Percentiles rank a stretch among this genome's conserved stretches.
These are phyloP conservation scores for Penicillium macrosclerotiorum DNA, from an alignment of 495 filamentous ascomycete genomes.

Conservation along the genomic window DNA sequence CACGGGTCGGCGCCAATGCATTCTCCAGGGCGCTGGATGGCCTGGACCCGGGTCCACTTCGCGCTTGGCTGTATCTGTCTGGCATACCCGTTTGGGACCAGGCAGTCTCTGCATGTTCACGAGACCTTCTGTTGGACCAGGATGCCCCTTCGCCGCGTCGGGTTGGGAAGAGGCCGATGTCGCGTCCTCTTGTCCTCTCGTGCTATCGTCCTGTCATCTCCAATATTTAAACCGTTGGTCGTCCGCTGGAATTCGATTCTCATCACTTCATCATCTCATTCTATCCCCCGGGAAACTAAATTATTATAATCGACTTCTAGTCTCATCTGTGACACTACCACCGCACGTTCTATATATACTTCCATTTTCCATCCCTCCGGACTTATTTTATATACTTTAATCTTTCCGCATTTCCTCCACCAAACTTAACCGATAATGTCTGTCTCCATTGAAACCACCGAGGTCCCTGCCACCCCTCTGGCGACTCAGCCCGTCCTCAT, in stretches of 20 bases:
- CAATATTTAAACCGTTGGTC: background rate
- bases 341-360: background rate
- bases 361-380: no score
- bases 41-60: constrained; percentile 3
- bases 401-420: background rate
- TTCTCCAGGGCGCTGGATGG: constrained; percentile 14
- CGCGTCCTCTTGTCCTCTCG: no score
- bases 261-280: background rate
- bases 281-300: no score
- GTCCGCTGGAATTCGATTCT: no score
- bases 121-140: constrained; percentile 13
- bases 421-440: constrained; percentile 31
- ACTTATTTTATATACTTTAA: no score
- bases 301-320: no score
- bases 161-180: no score
- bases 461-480: constrained; percentile 25
- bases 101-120: constrained; percentile 21
- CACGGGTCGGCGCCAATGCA: constrained; percentile 8
- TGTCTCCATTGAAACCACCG: constrained; percentile 40
- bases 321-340: no score
- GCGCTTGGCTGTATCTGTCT: constrained; percentile 3
- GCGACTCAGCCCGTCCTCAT: constrained; percentile 25
- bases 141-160: no score
- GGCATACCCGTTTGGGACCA: constrained; percentile 2
- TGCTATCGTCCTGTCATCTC: no score